Base-by-base conservation (phyloP, 192 early-diverging fungal species). In the Jimgerdemannia flammicorona region DNA sequence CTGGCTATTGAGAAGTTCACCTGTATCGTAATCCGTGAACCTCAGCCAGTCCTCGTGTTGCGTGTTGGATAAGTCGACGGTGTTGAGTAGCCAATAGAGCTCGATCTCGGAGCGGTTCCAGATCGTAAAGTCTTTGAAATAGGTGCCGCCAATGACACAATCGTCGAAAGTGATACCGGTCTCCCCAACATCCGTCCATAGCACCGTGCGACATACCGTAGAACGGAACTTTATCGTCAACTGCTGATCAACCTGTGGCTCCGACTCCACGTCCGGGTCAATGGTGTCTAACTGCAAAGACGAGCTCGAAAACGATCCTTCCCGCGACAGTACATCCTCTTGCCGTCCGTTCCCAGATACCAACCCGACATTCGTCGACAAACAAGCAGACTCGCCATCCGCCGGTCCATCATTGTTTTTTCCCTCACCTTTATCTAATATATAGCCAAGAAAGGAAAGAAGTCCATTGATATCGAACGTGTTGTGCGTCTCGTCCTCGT, bases 101-200 rank as follows among this genome's bases (percentile, higher is more conserved):
- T 93, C 94, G 71, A 98, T 95, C 73, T 94, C 95, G 18, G 95
- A 96, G 29, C 90, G 87, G 78, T 97, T 98, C 83, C 89, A 90
- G 20, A 99, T 89, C 0, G 92, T 91, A 77, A 99, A 94, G 77
- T 95, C 92, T 66, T 94, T 94, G 83, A 95, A 94, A 75, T 97
- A 98, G 10, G 91, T 90, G 40, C 90, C 91, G 17, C 96, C 96
- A 20, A 90, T 85, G 7, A 98, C 92, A 77, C 97, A 99, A 77
- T 98, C 96, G 72, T 99, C 95, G 80, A 99, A 95, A 70, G 90
- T 91, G 39, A 99, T 88, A 20, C 97, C 97, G 54, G 93, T 95
- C 65, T 96, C 95, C 4, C 91, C 90, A 79, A 97, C 91, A 77
- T 99, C 96, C 70, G 94, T 95, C 85, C 94, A 94, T 17, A 99